Evolutionary conservation across 495 filamentous ascomycete genomes (phyloP), one percentile per base, ranked within the genome.

Genomic region (Talaromyces liani): DNA sequence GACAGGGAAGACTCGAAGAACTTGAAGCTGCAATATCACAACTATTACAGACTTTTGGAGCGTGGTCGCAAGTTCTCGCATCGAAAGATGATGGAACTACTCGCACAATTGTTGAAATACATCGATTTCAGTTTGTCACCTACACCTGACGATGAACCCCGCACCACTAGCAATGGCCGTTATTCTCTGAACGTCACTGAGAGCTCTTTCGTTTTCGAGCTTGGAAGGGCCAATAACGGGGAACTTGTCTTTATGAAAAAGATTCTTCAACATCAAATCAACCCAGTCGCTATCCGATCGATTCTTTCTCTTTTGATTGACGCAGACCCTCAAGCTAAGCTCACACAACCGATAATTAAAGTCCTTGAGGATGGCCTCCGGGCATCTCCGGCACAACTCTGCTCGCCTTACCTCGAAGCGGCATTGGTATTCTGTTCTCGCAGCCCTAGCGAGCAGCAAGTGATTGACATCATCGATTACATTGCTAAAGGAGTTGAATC

Each of bases 11-110:
- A 90, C 24, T 68, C 69, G 14, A 82, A 84, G 56, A 74, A 81
- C 39, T 64, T 85, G 49, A 74, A 79, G 6, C 74, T 72, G 7
- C 77, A 82, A 1, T 82, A 83, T 34, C 73, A 82, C 0, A 79
- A 79, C 27, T 84, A 90, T 66, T 78, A 81, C 60, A 76, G 76
- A 1, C 70, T 89, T 24, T 29, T 88, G 3, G 83, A 88, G 25
- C 80, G 85, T 64, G 81, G 83, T 16, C 76, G 81, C 24, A 75
- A 77, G 4, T 78, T 82, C 54, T 76, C 72, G 2, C 70, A 77
- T 41, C 61, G 53, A 22, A 78, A 79, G 41, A 71, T 85, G 55
- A 73, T 80, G 53, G 79, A 81, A 54, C 65, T 85, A 20, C 65
- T 80, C 45, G 67, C 70, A 0, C 64, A 68, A 10, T 66, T 85